A percentile compares a stretch with the other conserved stretches of the same genome.
Conservation (phyloP, 345 rosid species). For the Bruguiera parviflora region DNA sequence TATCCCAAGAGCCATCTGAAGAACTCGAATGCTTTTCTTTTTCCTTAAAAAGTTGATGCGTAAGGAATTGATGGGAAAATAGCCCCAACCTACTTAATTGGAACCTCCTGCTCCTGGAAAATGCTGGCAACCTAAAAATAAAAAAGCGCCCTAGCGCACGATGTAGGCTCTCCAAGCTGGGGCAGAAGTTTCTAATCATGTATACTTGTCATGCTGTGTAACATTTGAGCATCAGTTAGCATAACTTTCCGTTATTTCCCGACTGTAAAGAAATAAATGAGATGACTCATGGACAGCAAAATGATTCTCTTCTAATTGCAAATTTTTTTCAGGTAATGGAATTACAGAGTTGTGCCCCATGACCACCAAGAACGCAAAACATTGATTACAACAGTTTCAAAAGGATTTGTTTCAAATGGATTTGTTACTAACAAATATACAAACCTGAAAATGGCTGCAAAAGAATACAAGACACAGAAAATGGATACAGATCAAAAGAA, state of each 20-base stretch:
- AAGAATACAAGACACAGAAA: constrained; percentile 14
- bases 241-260: not conserved
- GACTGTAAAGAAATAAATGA: not conserved
- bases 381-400: constrained; percentile 30
- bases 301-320: not conserved
- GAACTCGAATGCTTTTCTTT: no score
- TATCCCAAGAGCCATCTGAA: no score
- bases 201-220: not conserved
- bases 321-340: not conserved
- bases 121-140: not conserved
- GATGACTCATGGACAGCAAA: not conserved
- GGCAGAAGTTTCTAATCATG: not conserved
- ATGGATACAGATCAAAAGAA: constrained; percentile 20
- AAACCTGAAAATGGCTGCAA: constrained; percentile 22
- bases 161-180: no score
- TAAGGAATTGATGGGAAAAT: not conserved
- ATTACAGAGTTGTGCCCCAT: not conserved
- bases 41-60: no score
- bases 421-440: constrained; percentile 22
- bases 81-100: not conserved
- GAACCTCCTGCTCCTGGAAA: not conserved
- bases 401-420: constrained; percentile 17
- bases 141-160: not conserved
- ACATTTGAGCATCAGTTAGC: not conserved
- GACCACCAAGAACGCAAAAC: constrained; percentile 14